A percentile compares a stretch with the other conserved stretches of the same genome.
These are phyloP conservation scores for Cordyceps javanica DNA, from an alignment of 2,329 filamentous ascomycete species.

Conservation along the genomic window DNA sequence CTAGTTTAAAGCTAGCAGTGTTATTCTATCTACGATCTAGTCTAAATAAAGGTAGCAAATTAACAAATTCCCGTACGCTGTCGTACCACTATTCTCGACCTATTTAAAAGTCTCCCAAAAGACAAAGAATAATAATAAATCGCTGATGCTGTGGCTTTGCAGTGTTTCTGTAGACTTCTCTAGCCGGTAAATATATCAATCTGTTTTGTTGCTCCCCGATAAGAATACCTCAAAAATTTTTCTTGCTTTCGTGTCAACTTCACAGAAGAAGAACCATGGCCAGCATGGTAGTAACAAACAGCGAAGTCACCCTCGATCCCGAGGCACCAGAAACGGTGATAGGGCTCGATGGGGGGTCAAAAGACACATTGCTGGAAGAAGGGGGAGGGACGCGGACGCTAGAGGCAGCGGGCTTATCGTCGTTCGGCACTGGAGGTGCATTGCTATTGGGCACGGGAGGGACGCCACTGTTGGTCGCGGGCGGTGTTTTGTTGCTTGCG, in stretches of 20 bases:
- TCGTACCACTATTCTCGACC: background rate
- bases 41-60: background rate
- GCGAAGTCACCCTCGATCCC: background rate
- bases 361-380: background rate
- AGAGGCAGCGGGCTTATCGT: background rate
- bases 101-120: background rate
- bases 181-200: background rate
- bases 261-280: conserved; percentile 11
- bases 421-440: background rate
- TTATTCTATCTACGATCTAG: background rate
- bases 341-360: background rate
- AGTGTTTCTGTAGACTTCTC: background rate
- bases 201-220: background rate
- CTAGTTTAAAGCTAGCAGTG: background rate
- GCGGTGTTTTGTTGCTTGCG: background rate
- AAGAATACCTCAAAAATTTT: background rate
- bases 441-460: background rate
- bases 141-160: conserved; percentile 1
- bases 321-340: background rate
- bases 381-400: background rate
- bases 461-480: too few species aligned
- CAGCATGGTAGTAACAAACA: conserved; percentile 8
- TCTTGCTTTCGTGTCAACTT: background rate
- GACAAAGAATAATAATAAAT: background rate
- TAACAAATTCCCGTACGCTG: background rate